Conservation (phyloP, 2,329 filamentous ascomycete genomes). For the Aspergillus caelatus region DNA sequence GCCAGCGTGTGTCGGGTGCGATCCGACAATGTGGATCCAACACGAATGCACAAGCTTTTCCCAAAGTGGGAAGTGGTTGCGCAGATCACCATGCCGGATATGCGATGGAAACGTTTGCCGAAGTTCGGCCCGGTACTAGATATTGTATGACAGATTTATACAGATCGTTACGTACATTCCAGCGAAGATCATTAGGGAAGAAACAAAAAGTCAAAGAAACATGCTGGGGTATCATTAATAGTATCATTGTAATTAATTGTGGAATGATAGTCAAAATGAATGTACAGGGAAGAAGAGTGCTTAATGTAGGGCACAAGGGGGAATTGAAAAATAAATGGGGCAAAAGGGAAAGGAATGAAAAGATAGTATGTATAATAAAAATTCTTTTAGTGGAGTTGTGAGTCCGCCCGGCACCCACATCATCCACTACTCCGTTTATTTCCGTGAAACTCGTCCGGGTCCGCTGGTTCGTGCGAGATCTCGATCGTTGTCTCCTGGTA, state of each 20-base stretch:
- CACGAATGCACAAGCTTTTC: not conserved
- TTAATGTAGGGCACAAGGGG: not conserved
- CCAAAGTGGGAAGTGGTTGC: not conserved
- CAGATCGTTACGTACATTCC: not conserved
- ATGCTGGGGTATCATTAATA: constrained; percentile 1
- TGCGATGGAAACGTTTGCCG: not conserved
- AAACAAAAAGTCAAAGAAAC: not conserved
- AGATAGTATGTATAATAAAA: not conserved
- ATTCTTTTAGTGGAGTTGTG: too few species aligned
- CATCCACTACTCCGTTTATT: constrained; percentile 5
- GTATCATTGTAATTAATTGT: not conserved
- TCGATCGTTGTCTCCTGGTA: constrained; percentile 48
- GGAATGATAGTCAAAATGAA: not conserved
- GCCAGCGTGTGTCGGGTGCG: not conserved
- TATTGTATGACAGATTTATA: not conserved
- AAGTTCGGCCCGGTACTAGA: not conserved
- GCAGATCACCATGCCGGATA: constrained; percentile 9
- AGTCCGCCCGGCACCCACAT: not conserved
- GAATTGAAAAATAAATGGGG: not conserved
- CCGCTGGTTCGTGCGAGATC: constrained; percentile 39
- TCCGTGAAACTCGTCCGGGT: constrained; percentile 18
- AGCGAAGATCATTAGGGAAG: not conserved
- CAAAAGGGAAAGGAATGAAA: not conserved
- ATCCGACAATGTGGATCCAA: not conserved
- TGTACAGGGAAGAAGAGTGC: not conserved